Evolutionary conservation across 2,329 filamentous ascomycete genomes (phyloP), one percentile per base, ranked within the genome.

Genomic region (Pestalotiopsis sp.): DNA sequence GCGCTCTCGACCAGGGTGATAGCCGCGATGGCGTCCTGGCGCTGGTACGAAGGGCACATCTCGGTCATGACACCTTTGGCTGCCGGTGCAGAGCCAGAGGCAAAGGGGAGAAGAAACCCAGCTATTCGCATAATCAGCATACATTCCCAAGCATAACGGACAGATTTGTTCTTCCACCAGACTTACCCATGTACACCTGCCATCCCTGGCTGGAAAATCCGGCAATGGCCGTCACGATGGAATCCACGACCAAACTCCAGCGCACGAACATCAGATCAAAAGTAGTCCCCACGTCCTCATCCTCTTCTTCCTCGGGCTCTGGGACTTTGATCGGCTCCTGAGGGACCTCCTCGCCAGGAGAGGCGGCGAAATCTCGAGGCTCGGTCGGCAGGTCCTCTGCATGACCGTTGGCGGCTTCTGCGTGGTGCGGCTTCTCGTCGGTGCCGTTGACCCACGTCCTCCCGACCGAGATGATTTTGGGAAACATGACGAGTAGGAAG

Each of bases 1-100:
- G 92, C 85, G 71, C 92, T 92, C 74, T 94, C 91, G 0, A 93
- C 87, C 0, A 93, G 80, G 0, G 90, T 92, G 13, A 94, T 89
- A 0, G 89, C 90, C 52, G 90, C 89, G 3, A 94, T 80, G 0
- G 91, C 91, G 74, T 94, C 91, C 0, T 87, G 85, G 0, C 91
- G 84, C 67, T 91, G 86, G 0, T 83, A 83, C 1, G 87, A 83
- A 0, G 89, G 82, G 59, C 90, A 90, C 90, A 93, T 91, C 68
- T 91, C 87, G 0, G 92, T 86, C 69, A 93, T 92, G n/a, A 91
- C 89, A 0, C 91, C 91, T 72, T 93, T 94, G 1, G 90, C 90
- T 0, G 91, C 90, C 0, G 90, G 86, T 0, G 90, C 91, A 0
- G 91, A 91, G 0, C 91, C 91, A 0, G 91, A 91, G 0, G 89